Conservation (phyloP, 140 eudicot genomes). For the Bidens hawaiensis region DNA sequence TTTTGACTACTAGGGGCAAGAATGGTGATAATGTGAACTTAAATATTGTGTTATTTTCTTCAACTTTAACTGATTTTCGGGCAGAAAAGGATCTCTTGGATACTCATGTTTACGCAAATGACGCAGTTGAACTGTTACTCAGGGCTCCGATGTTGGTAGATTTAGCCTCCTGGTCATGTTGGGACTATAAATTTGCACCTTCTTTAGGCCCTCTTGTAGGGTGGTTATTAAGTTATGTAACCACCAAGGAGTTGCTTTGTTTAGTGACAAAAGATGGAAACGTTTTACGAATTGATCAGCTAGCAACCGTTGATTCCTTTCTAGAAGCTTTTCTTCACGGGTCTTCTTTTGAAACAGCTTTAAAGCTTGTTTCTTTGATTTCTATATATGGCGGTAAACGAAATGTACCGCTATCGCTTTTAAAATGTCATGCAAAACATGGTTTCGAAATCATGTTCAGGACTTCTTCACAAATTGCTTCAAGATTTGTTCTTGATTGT, state of each 20-base stretch:
- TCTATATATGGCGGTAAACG: conserved; percentile 63
- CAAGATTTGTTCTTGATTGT: conserved; percentile 67
- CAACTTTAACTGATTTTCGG: conserved; percentile 27
- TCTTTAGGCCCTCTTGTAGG: conserved; percentile 78
- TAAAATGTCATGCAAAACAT: conserved; percentile 54
- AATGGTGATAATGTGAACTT: conserved; percentile 28
- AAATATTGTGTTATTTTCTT: conserved; percentile 54
- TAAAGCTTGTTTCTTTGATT: conserved; percentile 60
- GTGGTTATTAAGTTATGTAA: conserved; percentile 71
- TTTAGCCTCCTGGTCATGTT: conserved; percentile 62
- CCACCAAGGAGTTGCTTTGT: conserved; percentile 64
- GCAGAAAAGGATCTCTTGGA: conserved; percentile 16
- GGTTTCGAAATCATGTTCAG: conserved; percentile 53
- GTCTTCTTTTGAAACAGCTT: conserved; percentile 67
- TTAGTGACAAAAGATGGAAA: conserved; percentile 64
- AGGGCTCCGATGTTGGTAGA: conserved; percentile 79
- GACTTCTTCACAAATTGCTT: conserved; percentile 22
- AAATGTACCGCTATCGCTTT: conserved; percentile 54
- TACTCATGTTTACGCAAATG: conserved; percentile 34
- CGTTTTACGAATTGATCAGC: conserved; percentile 68
- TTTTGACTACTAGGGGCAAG: conserved; percentile 19
- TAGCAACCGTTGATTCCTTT: conserved; percentile 69
- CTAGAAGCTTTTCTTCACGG: conserved; percentile 55
- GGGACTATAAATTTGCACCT: conserved; percentile 78
- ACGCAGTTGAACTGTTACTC: conserved; percentile 62